Evolutionary conservation across 495 filamentous ascomycete genomes (phyloP).

Genomic region (Letharia lupina): DNA sequence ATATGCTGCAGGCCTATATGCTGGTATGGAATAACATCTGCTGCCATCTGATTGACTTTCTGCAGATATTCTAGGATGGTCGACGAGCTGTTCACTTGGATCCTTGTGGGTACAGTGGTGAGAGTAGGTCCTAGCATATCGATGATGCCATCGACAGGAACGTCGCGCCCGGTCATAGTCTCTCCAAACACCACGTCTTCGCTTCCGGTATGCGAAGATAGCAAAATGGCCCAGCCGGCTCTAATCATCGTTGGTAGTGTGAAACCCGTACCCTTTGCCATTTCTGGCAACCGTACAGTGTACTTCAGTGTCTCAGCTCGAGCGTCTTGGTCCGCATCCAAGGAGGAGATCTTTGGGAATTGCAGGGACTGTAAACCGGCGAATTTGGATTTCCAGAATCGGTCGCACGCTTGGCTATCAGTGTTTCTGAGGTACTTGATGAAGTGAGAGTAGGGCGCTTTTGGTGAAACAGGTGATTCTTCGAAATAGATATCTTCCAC

Average conservation of each 20-base stretch:
- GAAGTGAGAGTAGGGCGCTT: constrained; percentile 34
- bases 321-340: constrained; percentile 32
- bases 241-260: constrained; percentile 44
- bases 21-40: constrained; percentile 39
- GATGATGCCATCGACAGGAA: constrained; percentile 40
- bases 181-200: constrained; percentile 49
- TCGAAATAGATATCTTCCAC: constrained; percentile 42
- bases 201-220: constrained; percentile 37
- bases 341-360: constrained; percentile 19
- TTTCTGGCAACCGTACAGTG: constrained; percentile 27
- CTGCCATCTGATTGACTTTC: constrained; percentile 35
- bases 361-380: constrained; percentile 22
- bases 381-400: constrained; percentile 41
- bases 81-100: constrained; percentile 35
- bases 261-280: constrained; percentile 29
- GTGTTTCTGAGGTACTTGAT: constrained; percentile 35
- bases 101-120: constrained; percentile 42
- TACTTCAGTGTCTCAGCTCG: constrained; percentile 22
- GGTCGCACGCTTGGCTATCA: constrained; percentile 32
- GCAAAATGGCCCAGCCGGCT: constrained; percentile 46
- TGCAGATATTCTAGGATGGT: constrained; percentile 36
- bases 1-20: constrained; percentile 51
- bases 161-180: constrained; percentile 47
- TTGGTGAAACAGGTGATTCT: constrained; percentile 10
- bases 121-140: constrained; percentile 47